Percentiles rank a stretch among this genome's conserved stretches.
phyloP scores from a whole-genome alignment of 2,329 filamentous ascomycete genomes.

The Phialophora expanda region DNA sequence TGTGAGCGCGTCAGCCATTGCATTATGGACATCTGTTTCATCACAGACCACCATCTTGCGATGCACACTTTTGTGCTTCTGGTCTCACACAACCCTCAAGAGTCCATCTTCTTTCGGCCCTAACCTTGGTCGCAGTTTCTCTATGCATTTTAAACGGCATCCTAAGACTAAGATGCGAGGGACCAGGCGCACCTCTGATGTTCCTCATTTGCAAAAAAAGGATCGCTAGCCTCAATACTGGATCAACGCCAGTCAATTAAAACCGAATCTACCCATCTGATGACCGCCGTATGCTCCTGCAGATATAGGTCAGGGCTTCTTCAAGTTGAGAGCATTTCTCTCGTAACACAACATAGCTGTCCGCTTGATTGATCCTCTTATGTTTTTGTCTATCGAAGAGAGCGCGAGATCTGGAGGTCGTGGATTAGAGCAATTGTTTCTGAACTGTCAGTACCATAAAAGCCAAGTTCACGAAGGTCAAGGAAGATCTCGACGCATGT shows the following conservation, averaged over 20 bases:
- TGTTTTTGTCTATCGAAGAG: background rate
- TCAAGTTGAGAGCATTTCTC: background rate
- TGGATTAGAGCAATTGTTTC: no score
- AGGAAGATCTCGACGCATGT: background rate
- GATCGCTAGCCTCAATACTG: background rate
- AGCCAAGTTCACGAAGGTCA: background rate
- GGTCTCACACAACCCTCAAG: background rate
- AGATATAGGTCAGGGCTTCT: background rate
- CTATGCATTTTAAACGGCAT: background rate
- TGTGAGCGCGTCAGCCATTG: background rate
- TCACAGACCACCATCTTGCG: background rate
- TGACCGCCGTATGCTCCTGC: background rate
- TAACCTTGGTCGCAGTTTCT: background rate
- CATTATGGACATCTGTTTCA: background rate
- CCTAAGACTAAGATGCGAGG: background rate
- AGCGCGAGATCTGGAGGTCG: background rate
- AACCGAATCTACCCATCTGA: background rate
- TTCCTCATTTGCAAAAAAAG: background rate
- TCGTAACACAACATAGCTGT: background rate
- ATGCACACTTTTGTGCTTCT: background rate
- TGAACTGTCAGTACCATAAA: background rate
- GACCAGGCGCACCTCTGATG: background rate
- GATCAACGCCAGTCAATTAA: background rate
- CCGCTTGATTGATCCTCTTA: background rate
- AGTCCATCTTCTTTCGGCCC: background rate